Percentiles rank a stretch among this genome's conserved stretches.
These are phyloP conservation scores for Penicillium cataractarum DNA, from an alignment of 495 filamentous ascomycete species.

Conservation along the genomic window DNA sequence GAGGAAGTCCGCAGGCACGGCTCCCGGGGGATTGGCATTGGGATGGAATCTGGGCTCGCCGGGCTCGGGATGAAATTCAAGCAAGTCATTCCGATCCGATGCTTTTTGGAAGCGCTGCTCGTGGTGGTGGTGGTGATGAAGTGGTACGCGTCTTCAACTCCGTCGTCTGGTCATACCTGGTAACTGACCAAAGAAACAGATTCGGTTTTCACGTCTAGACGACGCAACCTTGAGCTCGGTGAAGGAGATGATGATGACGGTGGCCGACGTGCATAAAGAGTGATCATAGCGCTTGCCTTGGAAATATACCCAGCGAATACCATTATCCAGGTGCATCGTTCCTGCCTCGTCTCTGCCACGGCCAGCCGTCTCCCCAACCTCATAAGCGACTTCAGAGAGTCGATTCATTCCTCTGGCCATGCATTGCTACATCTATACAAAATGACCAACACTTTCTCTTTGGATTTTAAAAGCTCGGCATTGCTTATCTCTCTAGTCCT, in stretches of 20 bases:
- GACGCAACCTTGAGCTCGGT: conserved; percentile 58
- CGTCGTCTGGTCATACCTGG: background rate
- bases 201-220: conserved; percentile 70
- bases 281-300: conserved; percentile 23
- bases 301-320: conserved; percentile 28
- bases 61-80: conserved; percentile 75
- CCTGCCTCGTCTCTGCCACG: conserved; percentile 7
- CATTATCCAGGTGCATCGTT: conserved; percentile 9
- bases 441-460: conserved; percentile 36
- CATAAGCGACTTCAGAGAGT: background rate
- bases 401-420: background rate
- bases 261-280: conserved; percentile 44
- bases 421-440: conserved; percentile 20
- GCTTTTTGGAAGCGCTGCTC: conserved; percentile 65
- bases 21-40: conserved; percentile 88
- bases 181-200: conserved; percentile 44
- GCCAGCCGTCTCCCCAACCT: background rate
- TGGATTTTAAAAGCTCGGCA: conserved; percentile 40
- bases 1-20: conserved; percentile 48
- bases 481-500: conserved; percentile 55
- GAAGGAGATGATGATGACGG: conserved; percentile 63
- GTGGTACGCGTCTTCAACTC: conserved; percentile 52
- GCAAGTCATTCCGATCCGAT: conserved; percentile 76
- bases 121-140: conserved; percentile 65
- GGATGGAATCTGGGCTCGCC: conserved; percentile 91